Conservation (phyloP, 441 rosid genomes). For the Brassica balearica region DNA sequence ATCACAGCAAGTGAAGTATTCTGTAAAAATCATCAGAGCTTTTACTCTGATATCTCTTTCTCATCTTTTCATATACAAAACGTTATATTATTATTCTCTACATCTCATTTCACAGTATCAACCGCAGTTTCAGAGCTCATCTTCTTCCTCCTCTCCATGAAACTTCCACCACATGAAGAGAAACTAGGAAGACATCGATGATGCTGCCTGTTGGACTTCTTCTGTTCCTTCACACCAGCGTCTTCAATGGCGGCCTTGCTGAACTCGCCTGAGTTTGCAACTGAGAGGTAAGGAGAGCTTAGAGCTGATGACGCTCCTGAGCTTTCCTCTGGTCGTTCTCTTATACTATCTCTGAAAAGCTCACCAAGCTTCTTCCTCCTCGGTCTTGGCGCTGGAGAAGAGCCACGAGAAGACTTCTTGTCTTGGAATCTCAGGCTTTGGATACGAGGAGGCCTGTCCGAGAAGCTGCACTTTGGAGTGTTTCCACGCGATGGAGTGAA, state of each 20-base stretch:
- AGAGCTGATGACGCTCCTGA: conserved; percentile 39
- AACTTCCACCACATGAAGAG: conserved; percentile 58
- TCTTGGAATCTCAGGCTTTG: conserved; percentile 41
- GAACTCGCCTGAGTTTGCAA: conserved; percentile 51
- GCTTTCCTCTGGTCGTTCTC: conserved; percentile 44
- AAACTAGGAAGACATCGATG: conserved; percentile 75
- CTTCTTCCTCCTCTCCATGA: conserved; percentile 71
- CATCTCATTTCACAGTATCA: conserved; percentile 51
- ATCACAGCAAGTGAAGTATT: conserved; percentile 11
- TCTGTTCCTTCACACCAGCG: conserved; percentile 12
- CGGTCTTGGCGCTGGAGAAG: conserved; percentile 51
- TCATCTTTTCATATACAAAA: conserved; percentile 45
- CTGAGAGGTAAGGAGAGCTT: conserved; percentile 58
- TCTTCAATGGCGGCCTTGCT: conserved; percentile 54
- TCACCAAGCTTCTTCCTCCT: conserved; percentile 81
- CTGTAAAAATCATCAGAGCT: conserved; percentile 32
- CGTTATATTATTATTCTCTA: not conserved
- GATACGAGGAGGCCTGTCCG: conserved; percentile 52
- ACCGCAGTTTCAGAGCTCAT: conserved; percentile 51
- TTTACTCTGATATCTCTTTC: conserved; percentile 29
- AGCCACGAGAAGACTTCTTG: conserved; percentile 45
- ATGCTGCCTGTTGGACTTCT: conserved; percentile 48
- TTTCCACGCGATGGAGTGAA: conserved; percentile 84
- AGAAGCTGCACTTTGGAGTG: conserved; percentile 59
- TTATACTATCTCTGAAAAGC: conserved; percentile 69